Evolutionary conservation across 2,329 filamentous ascomycete species (phyloP).

Genomic region (Colletotrichum phormii): DNA sequence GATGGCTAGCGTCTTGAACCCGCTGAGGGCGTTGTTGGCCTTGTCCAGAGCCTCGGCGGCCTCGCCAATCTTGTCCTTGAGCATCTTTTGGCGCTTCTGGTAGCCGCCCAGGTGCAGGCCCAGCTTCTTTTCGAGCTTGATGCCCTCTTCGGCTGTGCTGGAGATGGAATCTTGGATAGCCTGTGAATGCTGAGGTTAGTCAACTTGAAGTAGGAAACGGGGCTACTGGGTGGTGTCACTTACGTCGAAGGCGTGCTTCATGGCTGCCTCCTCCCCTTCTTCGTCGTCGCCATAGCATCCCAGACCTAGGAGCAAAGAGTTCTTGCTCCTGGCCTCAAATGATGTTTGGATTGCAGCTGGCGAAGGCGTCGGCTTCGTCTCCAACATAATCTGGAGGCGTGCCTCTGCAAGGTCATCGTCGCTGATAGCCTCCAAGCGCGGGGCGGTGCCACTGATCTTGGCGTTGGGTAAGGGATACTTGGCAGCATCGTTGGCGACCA

Average conservation of each 20-base stretch:
- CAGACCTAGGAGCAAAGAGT: constrained; percentile 78
- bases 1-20: constrained; percentile 80
- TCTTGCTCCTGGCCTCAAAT: constrained; percentile 65
- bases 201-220: background rate
- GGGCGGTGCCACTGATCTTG: constrained; percentile 71
- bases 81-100: constrained; percentile 82
- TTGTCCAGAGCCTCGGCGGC: constrained; percentile 80
- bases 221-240: constrained; percentile 45
- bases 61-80: constrained; percentile 82
- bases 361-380: constrained; percentile 65
- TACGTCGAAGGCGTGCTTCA: constrained; percentile 81
- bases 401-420: constrained; percentile 81
- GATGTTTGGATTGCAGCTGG: constrained; percentile 63
- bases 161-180: constrained; percentile 80
- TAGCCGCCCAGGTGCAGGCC: constrained; percentile 89
- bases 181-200: constrained; percentile 50
- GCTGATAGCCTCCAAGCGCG: constrained; percentile 71
- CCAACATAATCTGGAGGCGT: constrained; percentile 79
- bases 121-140: constrained; percentile 96
- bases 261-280: constrained; percentile 71
- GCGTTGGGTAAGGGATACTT: constrained; percentile 78
- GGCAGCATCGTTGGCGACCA: constrained; percentile 85
- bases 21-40: constrained; percentile 77
- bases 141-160: constrained; percentile 80
- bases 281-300: constrained; percentile 84